Evolutionary conservation across 305 asterid species (phyloP).

Genomic region (Ajuga reptans): DNA sequence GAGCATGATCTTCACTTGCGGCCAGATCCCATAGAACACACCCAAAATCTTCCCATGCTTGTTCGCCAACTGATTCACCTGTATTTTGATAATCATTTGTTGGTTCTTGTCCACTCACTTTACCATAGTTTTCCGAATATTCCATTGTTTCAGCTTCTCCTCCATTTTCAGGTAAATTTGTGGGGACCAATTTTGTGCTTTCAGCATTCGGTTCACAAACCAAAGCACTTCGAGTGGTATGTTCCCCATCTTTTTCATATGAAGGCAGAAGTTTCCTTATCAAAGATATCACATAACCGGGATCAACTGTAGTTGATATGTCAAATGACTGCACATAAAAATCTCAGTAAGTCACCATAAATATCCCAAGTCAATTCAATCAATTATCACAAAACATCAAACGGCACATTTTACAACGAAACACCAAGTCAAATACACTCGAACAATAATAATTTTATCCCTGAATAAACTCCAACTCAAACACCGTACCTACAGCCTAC

Average conservation of each 20-base stretch:
- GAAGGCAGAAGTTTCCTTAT: conserved; percentile 80
- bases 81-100: conserved; percentile 25
- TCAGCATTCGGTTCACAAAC: conserved; percentile 27
- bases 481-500: background rate
- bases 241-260: conserved; percentile 29
- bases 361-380: background rate
- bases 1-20: conserved; percentile 76
- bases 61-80: conserved; percentile 35
- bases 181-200: conserved; percentile 19
- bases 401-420: conserved; percentile 1
- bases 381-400: background rate
- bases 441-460: background rate
- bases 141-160: conserved; percentile 41
- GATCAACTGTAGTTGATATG: conserved; percentile 80
- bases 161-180: conserved; percentile 32
- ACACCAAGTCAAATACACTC: conserved; percentile 8
- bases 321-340: conserved; percentile 60
- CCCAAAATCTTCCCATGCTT: conserved; percentile 85
- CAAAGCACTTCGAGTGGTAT: conserved; percentile 26
- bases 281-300: conserved; percentile 77
- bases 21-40: conserved; percentile 98
- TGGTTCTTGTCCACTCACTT: conserved; percentile 21
- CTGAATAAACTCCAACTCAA: background rate
- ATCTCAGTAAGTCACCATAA: background rate
- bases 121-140: conserved; percentile 27